These are phyloP conservation scores for Cornus controversa DNA, from an alignment of 148 eudicot species.

Conservation along the genomic window DNA sequence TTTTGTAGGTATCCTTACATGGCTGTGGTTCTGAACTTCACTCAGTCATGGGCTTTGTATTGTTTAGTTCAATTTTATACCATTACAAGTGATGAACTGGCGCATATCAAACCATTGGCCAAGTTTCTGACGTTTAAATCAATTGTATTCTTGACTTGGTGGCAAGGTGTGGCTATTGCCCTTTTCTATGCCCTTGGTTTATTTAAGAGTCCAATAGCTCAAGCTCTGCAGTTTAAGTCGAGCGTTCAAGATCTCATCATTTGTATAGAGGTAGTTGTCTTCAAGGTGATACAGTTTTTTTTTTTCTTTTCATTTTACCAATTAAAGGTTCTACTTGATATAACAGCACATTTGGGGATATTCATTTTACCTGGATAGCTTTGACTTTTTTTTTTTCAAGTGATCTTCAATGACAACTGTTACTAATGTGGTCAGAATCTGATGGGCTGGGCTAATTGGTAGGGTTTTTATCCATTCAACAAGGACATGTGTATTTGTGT, in stretches of 20 bases:
- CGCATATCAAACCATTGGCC: constrained; percentile 84
- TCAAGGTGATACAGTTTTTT: neutral
- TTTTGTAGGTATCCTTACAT: constrained; percentile 83
- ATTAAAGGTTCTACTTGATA: no score
- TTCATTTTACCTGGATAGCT: neutral
- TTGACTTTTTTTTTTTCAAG: neutral
- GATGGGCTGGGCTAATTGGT: neutral
- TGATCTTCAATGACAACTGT: constrained; percentile 3
- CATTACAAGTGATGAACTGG: constrained; percentile 80
- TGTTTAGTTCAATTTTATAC: constrained; percentile 90
- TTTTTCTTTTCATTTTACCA: neutral
- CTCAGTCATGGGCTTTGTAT: constrained; percentile 98
- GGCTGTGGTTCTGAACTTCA: constrained; percentile 92
- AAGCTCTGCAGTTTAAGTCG: constrained; percentile 85
- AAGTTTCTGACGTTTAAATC: constrained; percentile 97
- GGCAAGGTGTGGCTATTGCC: constrained; percentile 98
- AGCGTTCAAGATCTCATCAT: constrained; percentile 95
- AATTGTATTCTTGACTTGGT: constrained; percentile 98
- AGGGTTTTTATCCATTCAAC: neutral
- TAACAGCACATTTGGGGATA: neutral
- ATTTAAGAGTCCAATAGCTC: constrained; percentile 90
- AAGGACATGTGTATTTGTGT: neutral
- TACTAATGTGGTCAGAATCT: neutral
- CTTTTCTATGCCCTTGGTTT: constrained; percentile 75
- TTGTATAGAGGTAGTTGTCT: constrained; percentile 85